Base-by-base conservation (phyloP, 768 basidiomycete species). In the Sporobolomyces pararoseus region DNA sequence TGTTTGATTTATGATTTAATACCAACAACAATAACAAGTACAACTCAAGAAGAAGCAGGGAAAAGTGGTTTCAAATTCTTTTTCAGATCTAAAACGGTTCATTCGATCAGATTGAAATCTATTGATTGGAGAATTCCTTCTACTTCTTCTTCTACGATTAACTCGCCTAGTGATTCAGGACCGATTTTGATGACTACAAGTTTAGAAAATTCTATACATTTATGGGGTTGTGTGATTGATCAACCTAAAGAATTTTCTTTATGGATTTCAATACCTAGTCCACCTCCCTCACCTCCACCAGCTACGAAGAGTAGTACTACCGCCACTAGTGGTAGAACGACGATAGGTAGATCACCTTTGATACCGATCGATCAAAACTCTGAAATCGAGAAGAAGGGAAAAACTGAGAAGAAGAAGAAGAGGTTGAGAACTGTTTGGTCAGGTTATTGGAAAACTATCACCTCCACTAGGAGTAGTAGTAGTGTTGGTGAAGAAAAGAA, bases 171-270 rank as follows among this genome's bases (percentile, higher is more conserved):
- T 37, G 68, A 65, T 42, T 66, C 68, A 16, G 71, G 52, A 12
- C 63, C 66, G 2, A 70, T 73, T 35, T 68, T 76, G 2, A 65
- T 68, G 42, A 76, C 76, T 21, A 54, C 61, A 17, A 76, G 72
- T 17, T 5, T 53, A 10, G 51, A 72, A 31, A 70, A 75, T 61
- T 25, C 42, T 29, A 58, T 71, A 16, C 72, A 69, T 52, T 52
- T 76, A 37, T 76, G 74, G 70, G 65, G 70, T 16, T 66, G 65
- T 59, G 66, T 77, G 42, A 70, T 76, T 34, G 77, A 77, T 67
- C 72, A 76, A 44, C 75, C 77, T 23, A 63, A 68, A 70, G 62
- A 71, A 46, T 77, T 76, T 59, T 69, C 66, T 1, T 67, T 77
- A 6, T 75, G 66, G 68, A 47, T 53, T 4, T 67, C 74, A 5